Base-by-base conservation (phyloP, 2,329 filamentous ascomycete species). In the Moelleriella libera region DNA sequence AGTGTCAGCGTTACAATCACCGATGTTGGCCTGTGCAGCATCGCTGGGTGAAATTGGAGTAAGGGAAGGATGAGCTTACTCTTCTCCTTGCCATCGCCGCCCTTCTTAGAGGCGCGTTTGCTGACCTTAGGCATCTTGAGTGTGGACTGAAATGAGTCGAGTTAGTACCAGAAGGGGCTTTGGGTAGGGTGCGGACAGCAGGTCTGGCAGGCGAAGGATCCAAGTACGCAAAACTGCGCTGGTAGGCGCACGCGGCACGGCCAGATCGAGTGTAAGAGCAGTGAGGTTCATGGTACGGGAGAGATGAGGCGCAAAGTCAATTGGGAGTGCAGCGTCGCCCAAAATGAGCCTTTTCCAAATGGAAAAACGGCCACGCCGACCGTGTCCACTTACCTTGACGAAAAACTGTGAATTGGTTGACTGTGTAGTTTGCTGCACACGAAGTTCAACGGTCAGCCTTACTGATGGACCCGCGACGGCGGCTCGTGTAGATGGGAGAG, bases 101-200 rank as follows among this genome's bases (percentile, higher is more conserved):
- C 68, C 50, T 67, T 69, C 72, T 76, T 76, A 51, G 63, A 67
- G 56, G 69, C 72, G 54, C 70, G 70, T 69, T 77, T 79, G 44
- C 55, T 55, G 49, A 72, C 75, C 69, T 80, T 80, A 58, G 76
- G 74, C 76, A 80, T 80, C 53, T 59, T 76, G 55, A 46, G 54
- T 57, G 34, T 47, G 60, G 65, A 53, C 54, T 46, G 44, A 7
- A 14, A 41, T 41, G 50, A 39, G 30, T 11, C 4, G 29, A 51
- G 52, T 58, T 45, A 55, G 47, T 49, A 43, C 30, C 37, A 14
- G 28, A 9, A 43, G 46, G 30, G 39, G 30, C 48, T 41, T 41
- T 42, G 30, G 29, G 14, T 14, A 14, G 8, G 12, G 8, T 12
- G 12, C 8, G 12, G 34, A 9, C 8, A 12, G 34, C 2, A 12